Evolutionary conservation across 108 stramenopile species (phyloP), one percentile per base, ranked within the genome.

Genomic region (Nannochloropsis salina): DNA sequence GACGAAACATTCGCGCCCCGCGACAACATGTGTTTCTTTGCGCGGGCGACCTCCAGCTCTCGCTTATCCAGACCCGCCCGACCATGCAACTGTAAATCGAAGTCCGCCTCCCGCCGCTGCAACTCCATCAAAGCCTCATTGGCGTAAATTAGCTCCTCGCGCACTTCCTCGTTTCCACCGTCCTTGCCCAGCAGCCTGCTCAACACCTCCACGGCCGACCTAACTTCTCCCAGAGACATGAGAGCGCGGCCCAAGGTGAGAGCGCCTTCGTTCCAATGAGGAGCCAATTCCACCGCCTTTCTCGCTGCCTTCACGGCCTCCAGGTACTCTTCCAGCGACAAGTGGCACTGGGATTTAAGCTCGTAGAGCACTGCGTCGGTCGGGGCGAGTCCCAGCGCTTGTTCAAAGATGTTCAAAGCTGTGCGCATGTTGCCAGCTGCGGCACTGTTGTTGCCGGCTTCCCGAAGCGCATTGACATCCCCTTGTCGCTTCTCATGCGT

Each of bases 281-380:
- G 61, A 15, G 61, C 61, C 20, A 74, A n/a, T 2, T 74, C 61
- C 61, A 74, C 61, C 61, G 61, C 61, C n/a, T n/a, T 15, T n/a
- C 61, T 74, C 6, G 61, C 61, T 4, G 61, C 61, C 20, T n/a
- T 15, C 61, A 74, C 61, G 20, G 61, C 61, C n/a, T 74, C 61
- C 20, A 74, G 61, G 61, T 74, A 74, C n/a, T 74, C 61, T n/a
- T 74, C 61, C 61, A 74, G n/a, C n/a, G 61, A 74, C 20, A 74
- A n/a, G 61, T 74, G 61, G 8, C 61, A 74, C n/a, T 74, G 61
- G n/a, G 61, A 74, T n/a, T 74, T 74, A n/a, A 74, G 61, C n/a
- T 74, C 61, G n/a, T n/a, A 74, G 0, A 74, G n/a, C 4, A 74
- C n/a, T n/a, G 20, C n/a, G 61, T n/a, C n/a, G 61, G 61, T 74